Conservation (phyloP, 106 monocot species). For the Xerophyta viscosa region DNA sequence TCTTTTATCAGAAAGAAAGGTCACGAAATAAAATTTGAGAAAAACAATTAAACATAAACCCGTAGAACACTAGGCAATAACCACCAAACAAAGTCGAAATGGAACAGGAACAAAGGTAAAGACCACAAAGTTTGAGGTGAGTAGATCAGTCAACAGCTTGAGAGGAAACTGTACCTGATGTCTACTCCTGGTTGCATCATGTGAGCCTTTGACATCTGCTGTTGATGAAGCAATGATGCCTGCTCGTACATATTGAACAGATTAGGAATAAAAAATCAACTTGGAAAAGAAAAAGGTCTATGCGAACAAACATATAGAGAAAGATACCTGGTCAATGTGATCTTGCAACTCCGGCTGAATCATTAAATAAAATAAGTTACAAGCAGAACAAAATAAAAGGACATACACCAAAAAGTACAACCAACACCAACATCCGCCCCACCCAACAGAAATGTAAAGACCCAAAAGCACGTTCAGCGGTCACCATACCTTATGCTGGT, state of each 20-base stretch:
- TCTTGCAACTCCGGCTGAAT: slow-evolving; percentile 50
- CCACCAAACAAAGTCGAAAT: no score
- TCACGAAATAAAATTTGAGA: no score
- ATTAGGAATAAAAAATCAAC: no score
- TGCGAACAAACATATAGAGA: no score
- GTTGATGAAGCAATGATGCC: slow-evolving; percentile 73
- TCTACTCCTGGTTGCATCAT: slow-evolving; percentile 56
- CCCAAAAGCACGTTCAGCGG: background rate
- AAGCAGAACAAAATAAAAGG: background rate
- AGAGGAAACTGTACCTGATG: slow-evolving; percentile 40
- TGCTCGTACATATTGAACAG: slow-evolving; percentile 13
- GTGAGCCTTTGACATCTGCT: slow-evolving; percentile 69
- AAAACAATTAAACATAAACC: no score
- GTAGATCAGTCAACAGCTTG: background rate
- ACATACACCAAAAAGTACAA: background rate
- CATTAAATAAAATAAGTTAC: background rate
- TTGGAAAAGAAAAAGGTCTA: no score
- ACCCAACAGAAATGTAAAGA: slow-evolving; percentile 1
- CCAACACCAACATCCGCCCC: background rate
- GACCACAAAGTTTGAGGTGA: no score
- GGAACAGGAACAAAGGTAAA: no score
- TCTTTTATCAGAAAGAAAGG: no score
- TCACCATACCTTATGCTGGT: slow-evolving; percentile 44
- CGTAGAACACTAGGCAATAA: no score
- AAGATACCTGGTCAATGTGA: slow-evolving; percentile 41